Conservation (phyloP, 148 eudicot species). For the Persicaria tinctoria region DNA sequence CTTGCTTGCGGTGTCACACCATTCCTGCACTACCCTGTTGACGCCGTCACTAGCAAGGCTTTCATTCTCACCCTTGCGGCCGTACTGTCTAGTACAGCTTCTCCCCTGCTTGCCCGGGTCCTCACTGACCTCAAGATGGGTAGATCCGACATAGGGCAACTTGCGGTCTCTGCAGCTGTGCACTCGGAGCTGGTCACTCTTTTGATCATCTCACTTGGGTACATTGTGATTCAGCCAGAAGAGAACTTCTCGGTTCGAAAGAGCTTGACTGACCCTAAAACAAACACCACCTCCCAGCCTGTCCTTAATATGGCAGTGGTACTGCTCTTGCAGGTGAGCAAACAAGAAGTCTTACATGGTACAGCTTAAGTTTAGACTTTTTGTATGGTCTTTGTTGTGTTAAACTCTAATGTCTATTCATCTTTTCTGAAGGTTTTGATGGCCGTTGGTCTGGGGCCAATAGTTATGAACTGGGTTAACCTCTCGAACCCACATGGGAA, state of each 20-base stretch:
- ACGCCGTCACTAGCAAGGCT: background rate
- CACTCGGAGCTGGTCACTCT: conserved; percentile 54
- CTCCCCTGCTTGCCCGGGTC: conserved; percentile 63
- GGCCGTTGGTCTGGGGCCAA: conserved; percentile 42
- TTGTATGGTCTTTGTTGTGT: background rate
- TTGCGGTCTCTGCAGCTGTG: conserved; percentile 64
- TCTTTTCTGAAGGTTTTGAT: conserved; percentile 5
- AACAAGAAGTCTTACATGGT: background rate
- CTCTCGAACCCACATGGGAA: conserved; percentile 80
- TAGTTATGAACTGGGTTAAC: conserved; percentile 65
- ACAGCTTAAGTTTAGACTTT: background rate
- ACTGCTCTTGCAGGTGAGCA: conserved; percentile 25
- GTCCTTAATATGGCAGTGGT: conserved; percentile 21
- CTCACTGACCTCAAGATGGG: conserved; percentile 85
- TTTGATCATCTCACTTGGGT: conserved; percentile 47
- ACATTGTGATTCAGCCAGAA: conserved; percentile 34
- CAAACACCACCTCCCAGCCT: background rate
- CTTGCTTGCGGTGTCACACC: conserved; percentile 34
- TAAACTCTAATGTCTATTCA: background rate
- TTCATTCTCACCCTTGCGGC: conserved; percentile 51
- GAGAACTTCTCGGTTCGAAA: conserved; percentile 16
- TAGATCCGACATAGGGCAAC: conserved; percentile 70
- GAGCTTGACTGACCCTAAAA: conserved; percentile 11
- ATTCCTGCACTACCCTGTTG: conserved; percentile 22
- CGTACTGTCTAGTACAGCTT: conserved; percentile 60